Base-by-base conservation (phyloP, 179 eudicot species). In the Heliamphora pulchella region DNA sequence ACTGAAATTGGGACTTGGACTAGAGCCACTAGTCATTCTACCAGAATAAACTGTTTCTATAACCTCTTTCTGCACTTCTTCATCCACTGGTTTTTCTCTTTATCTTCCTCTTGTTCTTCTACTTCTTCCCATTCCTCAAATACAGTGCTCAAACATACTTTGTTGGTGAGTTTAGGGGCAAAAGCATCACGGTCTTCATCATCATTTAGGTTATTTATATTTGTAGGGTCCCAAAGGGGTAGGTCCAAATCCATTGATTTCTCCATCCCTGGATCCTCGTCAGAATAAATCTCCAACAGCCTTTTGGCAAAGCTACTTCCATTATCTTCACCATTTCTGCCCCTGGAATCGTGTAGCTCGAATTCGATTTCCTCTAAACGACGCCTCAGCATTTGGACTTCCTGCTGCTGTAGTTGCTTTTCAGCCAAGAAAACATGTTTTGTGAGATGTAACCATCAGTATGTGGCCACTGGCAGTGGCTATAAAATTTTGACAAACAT, bases 191-290 rank as follows among this genome's bases (percentile, higher is more conserved):
- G 53, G 15, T 71, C 78, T 31, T 51, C 81, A 57, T 59, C 31
- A 31, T 31, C 59, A n/a, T 69, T 72, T 63, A 70, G 5, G 13
- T 71, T 78, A 63, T 20, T 81, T 39, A 54, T 47, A 46, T 46
- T 68, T 22, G 69, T 13, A 65, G 55, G 48, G 10, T 81, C 84
- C 88, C 79, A 84, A 22, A 85, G 43, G 1, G 91, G 87, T 31
- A 72, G 91, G 55, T 87, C 91, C 82, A 96, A 81, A 79, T 96
- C 99, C 99, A 96, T 96, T 3, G 98, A 96, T 81, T 94, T 94
- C 63, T 85, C 89, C 98, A 95, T 96, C 66, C 90, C 89, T 1
- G 90, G 87, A 76, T 94, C 98, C 54, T 92, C 97, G 54, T 87
- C 91, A 50, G 85, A 82, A 80, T 85, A 91, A 2, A 82, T 83